Evolutionary conservation across 2,329 filamentous ascomycete genomes (phyloP).

Genomic region (Zalaria obscura): DNA sequence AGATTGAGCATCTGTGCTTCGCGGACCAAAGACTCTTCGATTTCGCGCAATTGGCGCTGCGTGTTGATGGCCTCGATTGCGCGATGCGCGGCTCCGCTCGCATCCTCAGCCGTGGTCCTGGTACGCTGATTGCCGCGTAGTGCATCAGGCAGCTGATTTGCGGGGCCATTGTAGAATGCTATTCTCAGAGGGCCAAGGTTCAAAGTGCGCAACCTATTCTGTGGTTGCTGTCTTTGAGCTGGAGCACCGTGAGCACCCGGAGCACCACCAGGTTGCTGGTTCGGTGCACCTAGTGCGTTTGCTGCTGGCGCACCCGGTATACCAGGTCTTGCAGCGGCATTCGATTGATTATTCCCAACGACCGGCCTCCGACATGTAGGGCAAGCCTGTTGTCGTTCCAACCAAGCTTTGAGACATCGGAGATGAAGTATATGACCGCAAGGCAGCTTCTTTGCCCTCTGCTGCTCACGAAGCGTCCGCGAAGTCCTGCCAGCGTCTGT

Average conservation of each 20-base stretch:
- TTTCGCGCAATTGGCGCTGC: slow-evolving; percentile 46
- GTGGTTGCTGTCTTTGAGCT: slow-evolving; percentile 6
- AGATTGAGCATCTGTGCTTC: slow-evolving; percentile 50
- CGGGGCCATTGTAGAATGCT: slow-evolving; percentile 50
- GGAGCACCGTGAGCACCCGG: slow-evolving; percentile 1
- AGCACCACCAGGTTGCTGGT: slow-evolving; percentile 3
- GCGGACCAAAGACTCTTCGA: slow-evolving; percentile 55
- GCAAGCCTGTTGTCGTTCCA: slow-evolving; percentile 93
- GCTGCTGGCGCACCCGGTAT: slow-evolving; percentile 1
- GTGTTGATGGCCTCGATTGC: neutral
- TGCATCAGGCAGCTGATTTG: slow-evolving; percentile 29
- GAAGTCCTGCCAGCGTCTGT: slow-evolving; percentile 14
- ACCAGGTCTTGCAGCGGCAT: neutral
- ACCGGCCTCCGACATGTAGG: slow-evolving; percentile 84
- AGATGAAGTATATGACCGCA: slow-evolving; percentile 94
- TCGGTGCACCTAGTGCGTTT: neutral
- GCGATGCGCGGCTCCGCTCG: too few relatives aligned
- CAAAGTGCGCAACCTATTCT: slow-evolving; percentile 34
- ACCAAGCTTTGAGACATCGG: slow-evolving; percentile 88
- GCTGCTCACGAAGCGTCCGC: slow-evolving; percentile 53
- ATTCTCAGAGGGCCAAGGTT: slow-evolving; percentile 63
- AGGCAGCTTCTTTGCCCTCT: slow-evolving; percentile 86
- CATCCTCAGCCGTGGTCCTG: slow-evolving; percentile 13
- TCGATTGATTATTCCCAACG: slow-evolving; percentile 10
- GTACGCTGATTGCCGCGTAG: slow-evolving; percentile 8